A percentile compares a stretch with the other conserved stretches of the same genome.
Conservation (phyloP, 345 rosid species). For the Ailanthus altissimus region DNA sequence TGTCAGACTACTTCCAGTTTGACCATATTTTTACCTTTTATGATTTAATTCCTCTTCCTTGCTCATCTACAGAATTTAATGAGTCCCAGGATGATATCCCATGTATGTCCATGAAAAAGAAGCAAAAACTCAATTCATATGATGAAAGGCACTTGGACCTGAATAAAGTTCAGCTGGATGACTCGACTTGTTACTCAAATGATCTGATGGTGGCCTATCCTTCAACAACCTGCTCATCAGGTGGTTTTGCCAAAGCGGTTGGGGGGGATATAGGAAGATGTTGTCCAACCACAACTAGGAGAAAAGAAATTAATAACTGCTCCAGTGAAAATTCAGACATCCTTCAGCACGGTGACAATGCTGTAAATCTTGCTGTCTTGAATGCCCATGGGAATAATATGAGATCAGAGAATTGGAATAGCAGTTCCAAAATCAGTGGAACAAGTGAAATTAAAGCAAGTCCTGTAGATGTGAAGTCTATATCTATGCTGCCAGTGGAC, state of each 20-base stretch:
- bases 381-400: slow-evolving; percentile 7
- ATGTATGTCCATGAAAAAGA: slow-evolving; percentile 19
- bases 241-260: slow-evolving; percentile 9
- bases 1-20: not conserved
- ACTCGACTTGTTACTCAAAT: slow-evolving; percentile 31
- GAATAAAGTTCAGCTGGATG: slow-evolving; percentile 38
- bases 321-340: slow-evolving; percentile 16
- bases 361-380: slow-evolving; percentile 15
- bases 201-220: slow-evolving; percentile 22
- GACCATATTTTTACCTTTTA: not conserved
- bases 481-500: slow-evolving; percentile 13
- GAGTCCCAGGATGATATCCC: slow-evolving; percentile 12
- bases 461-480: slow-evolving; percentile 19
- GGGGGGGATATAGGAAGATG: slow-evolving; percentile 19
- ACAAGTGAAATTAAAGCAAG: not conserved
- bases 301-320: slow-evolving; percentile 15
- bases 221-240: slow-evolving; percentile 26
- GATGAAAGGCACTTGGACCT: slow-evolving; percentile 37
- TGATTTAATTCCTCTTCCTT: slow-evolving; percentile 9
- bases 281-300: slow-evolving; percentile 6
- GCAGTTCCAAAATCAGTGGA: not conserved
- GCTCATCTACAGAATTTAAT: slow-evolving; percentile 29
- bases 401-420: slow-evolving; percentile 13
- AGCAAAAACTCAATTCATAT: slow-evolving; percentile 7
- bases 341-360: slow-evolving; percentile 14